Evolutionary conservation across 148 eudicot species (phyloP).

Genomic region (Talinum fruticosum): DNA sequence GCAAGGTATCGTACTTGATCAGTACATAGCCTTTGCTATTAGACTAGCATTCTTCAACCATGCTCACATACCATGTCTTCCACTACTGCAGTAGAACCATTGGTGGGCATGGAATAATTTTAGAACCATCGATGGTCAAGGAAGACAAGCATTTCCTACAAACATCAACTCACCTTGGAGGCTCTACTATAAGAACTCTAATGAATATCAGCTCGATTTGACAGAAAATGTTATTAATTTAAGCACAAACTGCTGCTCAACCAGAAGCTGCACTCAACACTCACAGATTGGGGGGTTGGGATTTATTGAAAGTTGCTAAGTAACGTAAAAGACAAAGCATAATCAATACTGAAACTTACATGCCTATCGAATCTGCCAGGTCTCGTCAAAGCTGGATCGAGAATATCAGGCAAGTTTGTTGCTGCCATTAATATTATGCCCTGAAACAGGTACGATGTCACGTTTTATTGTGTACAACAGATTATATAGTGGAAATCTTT

Average conservation of each 20-base stretch:
- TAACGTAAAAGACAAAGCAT: background rate
- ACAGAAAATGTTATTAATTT: no score
- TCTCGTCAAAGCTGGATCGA: constrained; percentile 94
- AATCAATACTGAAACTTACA: constrained; percentile 49
- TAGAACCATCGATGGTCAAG: background rate
- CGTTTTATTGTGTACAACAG: background rate
- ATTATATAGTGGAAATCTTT: background rate
- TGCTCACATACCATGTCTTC: background rate
- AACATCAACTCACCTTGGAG: background rate
- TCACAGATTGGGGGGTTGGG: background rate
- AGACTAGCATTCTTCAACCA: background rate
- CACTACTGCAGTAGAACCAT: background rate
- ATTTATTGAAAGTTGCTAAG: background rate
- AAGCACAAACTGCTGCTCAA: background rate
- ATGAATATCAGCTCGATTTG: background rate
- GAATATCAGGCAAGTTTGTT: constrained; percentile 96
- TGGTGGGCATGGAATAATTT: background rate
- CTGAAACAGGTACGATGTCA: constrained; percentile 35
- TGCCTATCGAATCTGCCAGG: constrained; percentile 99
- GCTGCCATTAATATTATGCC: constrained; percentile 99
- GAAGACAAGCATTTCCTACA: background rate
- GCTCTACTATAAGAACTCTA: no score
- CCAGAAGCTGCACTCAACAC: background rate
- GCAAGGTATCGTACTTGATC: background rate
- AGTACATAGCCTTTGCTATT: background rate